Base-by-base conservation (phyloP, 2,329 filamentous ascomycete species). In the Talaromyces marneffei region DNA sequence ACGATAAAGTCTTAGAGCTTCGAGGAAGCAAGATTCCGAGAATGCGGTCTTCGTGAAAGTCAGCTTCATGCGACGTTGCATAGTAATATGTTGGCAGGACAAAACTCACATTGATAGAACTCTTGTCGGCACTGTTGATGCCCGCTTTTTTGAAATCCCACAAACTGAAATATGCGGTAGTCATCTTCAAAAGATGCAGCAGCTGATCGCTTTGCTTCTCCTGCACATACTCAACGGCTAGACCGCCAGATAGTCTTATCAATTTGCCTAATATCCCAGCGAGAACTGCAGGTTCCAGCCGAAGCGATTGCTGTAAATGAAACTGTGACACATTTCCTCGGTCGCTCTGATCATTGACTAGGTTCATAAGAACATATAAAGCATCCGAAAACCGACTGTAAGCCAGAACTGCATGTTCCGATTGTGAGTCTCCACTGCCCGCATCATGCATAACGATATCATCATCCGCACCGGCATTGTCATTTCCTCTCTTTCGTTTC, bases 231-330 rank as follows among this genome's bases (percentile, higher is more conserved):
- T 73, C 69, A 14, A 66, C 66, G 8, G 69, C 67, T 3, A 72
- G 68, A 18, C 71, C 62, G 16, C 74, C 68, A 57, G 72, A 71
- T 9, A 75, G 59, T 31, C 67, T 69, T 46, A 77, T 70, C 18
- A 74, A 69, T 42, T 67, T 71, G 27, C 75, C 74, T 27, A 79
- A 61, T 31, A 76, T 68, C n/a, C 65, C 62, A 12, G 75, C 73
- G 37, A 72, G 66, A 10, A 67, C 62, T 37, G 74, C 68, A 7
- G 72, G 71, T n/a, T 77, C 70, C 12, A 71, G 70, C 61, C 70
- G 72, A 9, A 79, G 64, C 9, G 73, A 71, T 56, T 76, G 70
- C 60, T 74, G 74, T n/a, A 79, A 59, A 62, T 78, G 75, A 8
- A 72, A 73, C 55, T 70, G 69, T n/a, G 72, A 70, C 16, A 70